Percentiles rank a stretch among this genome's conserved stretches.
These are phyloP conservation scores for Penicillium rolfsii DNA, from an alignment of 2,329 filamentous ascomycete genomes.

Conservation along the genomic window DNA sequence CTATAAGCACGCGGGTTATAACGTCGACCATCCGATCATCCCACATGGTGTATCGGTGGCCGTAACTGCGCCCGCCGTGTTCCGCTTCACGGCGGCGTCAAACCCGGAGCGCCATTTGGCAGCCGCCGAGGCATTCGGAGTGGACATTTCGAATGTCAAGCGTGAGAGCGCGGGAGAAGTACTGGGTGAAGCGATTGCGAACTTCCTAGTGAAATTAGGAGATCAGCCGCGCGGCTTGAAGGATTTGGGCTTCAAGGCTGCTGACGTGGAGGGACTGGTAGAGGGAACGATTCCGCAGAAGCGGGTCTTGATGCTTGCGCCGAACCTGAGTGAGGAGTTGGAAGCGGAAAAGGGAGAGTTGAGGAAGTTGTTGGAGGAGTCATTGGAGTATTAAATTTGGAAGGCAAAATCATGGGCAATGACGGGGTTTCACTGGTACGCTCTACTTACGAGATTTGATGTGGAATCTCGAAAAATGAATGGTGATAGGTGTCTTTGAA, in stretches of 20 bases:
- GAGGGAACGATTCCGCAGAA: conserved; percentile 94
- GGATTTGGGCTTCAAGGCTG: conserved; percentile 74
- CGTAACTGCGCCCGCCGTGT: conserved; percentile 89
- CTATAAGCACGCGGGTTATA: conserved; percentile 87
- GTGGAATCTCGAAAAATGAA: neutral
- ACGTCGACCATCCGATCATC: conserved; percentile 76
- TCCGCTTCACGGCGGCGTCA: conserved; percentile 86
- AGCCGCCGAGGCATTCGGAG: conserved; percentile 87
- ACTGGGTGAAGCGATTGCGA: conserved; percentile 76
- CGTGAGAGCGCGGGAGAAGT: conserved; percentile 87
- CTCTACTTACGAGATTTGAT: neutral
- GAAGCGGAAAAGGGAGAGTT: conserved; percentile 73
- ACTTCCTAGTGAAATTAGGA: conserved; percentile 80
- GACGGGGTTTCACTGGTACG: too few relatives aligned
- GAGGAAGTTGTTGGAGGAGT: conserved; percentile 67
- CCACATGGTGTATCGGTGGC: conserved; percentile 95
- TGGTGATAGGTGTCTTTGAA: neutral
- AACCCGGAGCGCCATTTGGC: conserved; percentile 91
- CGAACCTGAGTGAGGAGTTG: conserved; percentile 72
- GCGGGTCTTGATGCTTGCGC: conserved; percentile 88
- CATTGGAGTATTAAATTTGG: conserved; percentile 54
- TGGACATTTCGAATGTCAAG: conserved; percentile 86
- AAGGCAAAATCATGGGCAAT: too few relatives aligned
- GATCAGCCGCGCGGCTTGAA: conserved; percentile 89
- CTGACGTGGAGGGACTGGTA: conserved; percentile 79